These are phyloP conservation scores for Monosporozyma aerobia DNA, from an alignment of 805 yeast species.

Conservation along the genomic window DNA sequence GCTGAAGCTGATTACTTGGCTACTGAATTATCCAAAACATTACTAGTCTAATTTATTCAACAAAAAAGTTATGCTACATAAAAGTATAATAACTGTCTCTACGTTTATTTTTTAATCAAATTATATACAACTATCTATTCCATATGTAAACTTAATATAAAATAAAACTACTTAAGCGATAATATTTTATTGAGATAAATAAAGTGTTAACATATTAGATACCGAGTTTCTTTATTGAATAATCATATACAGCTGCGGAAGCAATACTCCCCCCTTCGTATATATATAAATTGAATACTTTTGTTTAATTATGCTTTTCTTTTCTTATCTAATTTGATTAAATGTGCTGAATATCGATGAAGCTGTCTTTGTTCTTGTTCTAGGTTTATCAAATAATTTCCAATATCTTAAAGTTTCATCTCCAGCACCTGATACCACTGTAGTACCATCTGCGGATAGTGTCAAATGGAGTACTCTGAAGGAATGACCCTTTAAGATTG, in stretches of 20 bases:
- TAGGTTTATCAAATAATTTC: slow-evolving; percentile 83
- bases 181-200: background rate
- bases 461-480: slow-evolving; percentile 83
- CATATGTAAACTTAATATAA: background rate
- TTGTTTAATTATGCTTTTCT: background rate
- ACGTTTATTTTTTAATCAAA: background rate
- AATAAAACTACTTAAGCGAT: background rate
- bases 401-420: slow-evolving; percentile 94
- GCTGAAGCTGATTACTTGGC: slow-evolving; percentile 54
- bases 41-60: background rate
- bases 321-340: slow-evolving; percentile 51
- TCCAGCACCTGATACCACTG: slow-evolving; percentile 97
- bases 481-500: slow-evolving; percentile 89
- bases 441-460: slow-evolving; percentile 90
- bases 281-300: background rate
- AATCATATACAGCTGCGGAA: background rate
- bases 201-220: background rate
- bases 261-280: background rate
- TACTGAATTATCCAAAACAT: slow-evolving; percentile 22
- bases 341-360: slow-evolving; percentile 66
- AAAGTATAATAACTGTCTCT: background rate
- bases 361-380: slow-evolving; percentile 46
- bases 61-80: background rate
- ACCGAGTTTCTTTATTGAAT: background rate
- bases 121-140: background rate